These are phyloP conservation scores for Annulohypoxylon stygium DNA, from an alignment of 495 filamentous ascomycete species.

Conservation along the genomic window DNA sequence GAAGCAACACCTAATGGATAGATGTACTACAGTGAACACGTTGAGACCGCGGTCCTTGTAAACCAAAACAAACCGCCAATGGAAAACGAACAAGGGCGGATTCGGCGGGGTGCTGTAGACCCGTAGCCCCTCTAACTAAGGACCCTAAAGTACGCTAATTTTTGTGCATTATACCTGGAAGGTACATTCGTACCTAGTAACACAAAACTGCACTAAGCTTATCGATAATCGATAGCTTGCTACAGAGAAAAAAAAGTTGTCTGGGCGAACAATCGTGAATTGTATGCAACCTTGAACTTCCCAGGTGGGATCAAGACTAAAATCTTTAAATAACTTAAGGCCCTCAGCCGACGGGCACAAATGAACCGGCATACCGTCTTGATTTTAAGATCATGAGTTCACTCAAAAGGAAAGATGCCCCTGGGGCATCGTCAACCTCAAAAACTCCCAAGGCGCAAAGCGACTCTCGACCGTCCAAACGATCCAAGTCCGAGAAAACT, in stretches of 20 bases:
- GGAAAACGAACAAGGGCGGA: neutral
- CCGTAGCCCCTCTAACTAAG: slow-evolving; percentile 4
- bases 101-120: slow-evolving; percentile 16
- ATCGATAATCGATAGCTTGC: slow-evolving; percentile 45
- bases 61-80: slow-evolving; percentile 15
- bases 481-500: slow-evolving; percentile 57
- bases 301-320: slow-evolving; percentile 24
- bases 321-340: slow-evolving; percentile 13
- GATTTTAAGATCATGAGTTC: slow-evolving; percentile 56
- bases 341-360: slow-evolving; percentile 1
- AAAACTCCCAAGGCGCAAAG: slow-evolving; percentile 53
- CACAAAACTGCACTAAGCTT: slow-evolving; percentile 10
- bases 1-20: slow-evolving; percentile 24
- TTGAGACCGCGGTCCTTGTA: slow-evolving; percentile 25
- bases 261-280: slow-evolving; percentile 18
- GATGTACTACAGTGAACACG: slow-evolving; percentile 12
- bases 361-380: slow-evolving; percentile 16
- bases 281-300: neutral
- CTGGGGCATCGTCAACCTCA: slow-evolving; percentile 54
- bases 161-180: neutral
- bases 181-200: neutral
- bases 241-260: slow-evolving; percentile 41
- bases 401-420: slow-evolving; percentile 63
- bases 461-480: slow-evolving; percentile 58
- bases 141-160: neutral